Conservation (phyloP, 768 basidiomycete genomes). For the Kwoniella bestiolae region DNA sequence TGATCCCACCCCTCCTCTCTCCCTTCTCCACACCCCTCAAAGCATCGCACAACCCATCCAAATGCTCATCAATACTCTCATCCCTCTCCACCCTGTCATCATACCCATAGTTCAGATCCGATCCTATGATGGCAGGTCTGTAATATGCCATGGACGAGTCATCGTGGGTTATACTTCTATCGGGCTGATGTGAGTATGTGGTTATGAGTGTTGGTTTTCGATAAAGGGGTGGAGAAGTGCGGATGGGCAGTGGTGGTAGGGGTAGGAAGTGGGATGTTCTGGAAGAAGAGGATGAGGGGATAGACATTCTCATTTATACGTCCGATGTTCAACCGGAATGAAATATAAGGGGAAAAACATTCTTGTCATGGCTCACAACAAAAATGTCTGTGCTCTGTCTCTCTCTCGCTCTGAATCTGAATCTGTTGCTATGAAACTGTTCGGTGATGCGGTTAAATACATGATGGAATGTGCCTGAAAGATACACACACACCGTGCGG, state of each 20-base stretch:
- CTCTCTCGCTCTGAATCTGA: no score
- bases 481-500: neutral
- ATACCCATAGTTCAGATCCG: constrained; percentile 54
- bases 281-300: neutral
- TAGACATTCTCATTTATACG: neutral
- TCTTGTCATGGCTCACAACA: neutral
- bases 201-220: constrained; percentile 46
- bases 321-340: neutral
- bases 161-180: constrained; percentile 44
- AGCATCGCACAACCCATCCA: constrained; percentile 54
- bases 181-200: constrained; percentile 55
- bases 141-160: constrained; percentile 52
- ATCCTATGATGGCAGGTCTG: constrained; percentile 43
- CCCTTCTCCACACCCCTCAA: constrained; percentile 19
- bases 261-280: constrained; percentile 34
- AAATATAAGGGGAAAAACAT: no score
- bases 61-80: constrained; percentile 50
- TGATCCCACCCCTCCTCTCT: constrained; percentile 45
- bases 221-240: constrained; percentile 36
- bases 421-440: neutral
- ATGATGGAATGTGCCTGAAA: neutral
- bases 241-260: constrained; percentile 37
- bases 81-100: constrained; percentile 49
- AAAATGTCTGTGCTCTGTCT: neutral
- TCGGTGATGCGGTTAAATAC: neutral